Evolutionary conservation across 1,284 basidiomycete species (phyloP), one percentile per base, ranked within the genome.

Genomic region (Caloboletus firmus): DNA sequence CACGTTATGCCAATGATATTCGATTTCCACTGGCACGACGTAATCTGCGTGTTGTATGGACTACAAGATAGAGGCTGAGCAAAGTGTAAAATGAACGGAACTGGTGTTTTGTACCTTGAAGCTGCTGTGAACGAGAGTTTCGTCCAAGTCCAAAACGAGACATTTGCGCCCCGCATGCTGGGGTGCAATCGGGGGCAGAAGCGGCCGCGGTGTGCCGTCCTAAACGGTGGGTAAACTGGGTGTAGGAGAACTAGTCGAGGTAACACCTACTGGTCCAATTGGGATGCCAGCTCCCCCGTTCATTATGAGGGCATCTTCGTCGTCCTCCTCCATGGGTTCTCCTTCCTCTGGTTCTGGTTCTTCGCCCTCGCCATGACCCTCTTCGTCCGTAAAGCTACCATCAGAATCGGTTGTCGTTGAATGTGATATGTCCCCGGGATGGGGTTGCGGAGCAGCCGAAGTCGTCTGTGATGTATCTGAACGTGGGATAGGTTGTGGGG

Each of bases 11-110:
- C 91, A 93, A 64, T 96, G 88, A 59, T 93, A 95, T 70, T 99
- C 97, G 61, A 99, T 99, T 74, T 99, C 97, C 45, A 99, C 96
- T 1, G 97, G 97, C 0, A 99, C 96, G 58, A 99, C 92, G 72
- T 95, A 99, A 75, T 99, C 97, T 35, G 96, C 94, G 63, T 94
- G 89, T 59, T 90, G 92, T 66, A 98, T 93, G 61, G 95, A 91
- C 94, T 96, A 69, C 12, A 61, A 51, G 40, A 45, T 5, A 36
- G 31, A 35, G 37, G 22, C 2, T 71, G 18, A 69, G 52, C 45
- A 32, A 15, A 41, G 15, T 8, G 37, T n/a, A 35, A 51, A 44
- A 47, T 26, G 17, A 44, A 45, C 2, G 13, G 26, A 34, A 40
- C 42, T 22, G 22, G 6, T 48, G 43, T 30, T 63, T 47, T 77